phyloP scores from a whole-genome alignment of 345 rosid species.

The Linum lewisii region DNA sequence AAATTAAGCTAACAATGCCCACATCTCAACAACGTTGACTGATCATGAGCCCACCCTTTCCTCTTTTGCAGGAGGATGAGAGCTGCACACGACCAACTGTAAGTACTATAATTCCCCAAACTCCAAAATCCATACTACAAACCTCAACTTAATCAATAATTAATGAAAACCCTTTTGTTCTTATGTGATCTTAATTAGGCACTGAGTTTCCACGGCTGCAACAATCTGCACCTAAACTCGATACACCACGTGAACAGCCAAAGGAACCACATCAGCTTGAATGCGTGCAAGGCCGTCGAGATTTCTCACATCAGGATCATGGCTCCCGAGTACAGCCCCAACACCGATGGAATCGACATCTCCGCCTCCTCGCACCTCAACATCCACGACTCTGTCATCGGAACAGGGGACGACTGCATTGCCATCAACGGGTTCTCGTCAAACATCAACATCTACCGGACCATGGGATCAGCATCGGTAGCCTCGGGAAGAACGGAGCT shows the following conservation, averaged over 20 bases:
- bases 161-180: not conserved
- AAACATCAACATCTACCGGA: conserved; percentile 1
- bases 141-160: not conserved
- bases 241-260: conserved; percentile 2
- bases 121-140: not conserved
- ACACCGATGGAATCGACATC: conserved; percentile 2
- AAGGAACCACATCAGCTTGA: not conserved
- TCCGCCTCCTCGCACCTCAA: not conserved
- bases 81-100: not conserved
- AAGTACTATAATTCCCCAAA: not conserved
- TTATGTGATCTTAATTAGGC: not conserved
- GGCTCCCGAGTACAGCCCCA: not conserved
- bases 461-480: conserved; percentile 19
- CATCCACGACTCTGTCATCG: not conserved
- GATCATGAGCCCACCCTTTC: not conserved
- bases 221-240: not conserved
- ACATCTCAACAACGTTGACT: too few relatives aligned
- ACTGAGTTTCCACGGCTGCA: not conserved
- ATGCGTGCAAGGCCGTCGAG: not conserved
- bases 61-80: not conserved
- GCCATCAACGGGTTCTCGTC: not conserved
- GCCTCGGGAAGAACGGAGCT: conserved; percentile 14
- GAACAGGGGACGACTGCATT: not conserved
- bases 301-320: not conserved
- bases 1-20: too few relatives aligned